These are phyloP conservation scores for Aspergillus thermomutatus DNA, from an alignment of 2,329 filamentous ascomycete genomes.

Conservation along the genomic window DNA sequence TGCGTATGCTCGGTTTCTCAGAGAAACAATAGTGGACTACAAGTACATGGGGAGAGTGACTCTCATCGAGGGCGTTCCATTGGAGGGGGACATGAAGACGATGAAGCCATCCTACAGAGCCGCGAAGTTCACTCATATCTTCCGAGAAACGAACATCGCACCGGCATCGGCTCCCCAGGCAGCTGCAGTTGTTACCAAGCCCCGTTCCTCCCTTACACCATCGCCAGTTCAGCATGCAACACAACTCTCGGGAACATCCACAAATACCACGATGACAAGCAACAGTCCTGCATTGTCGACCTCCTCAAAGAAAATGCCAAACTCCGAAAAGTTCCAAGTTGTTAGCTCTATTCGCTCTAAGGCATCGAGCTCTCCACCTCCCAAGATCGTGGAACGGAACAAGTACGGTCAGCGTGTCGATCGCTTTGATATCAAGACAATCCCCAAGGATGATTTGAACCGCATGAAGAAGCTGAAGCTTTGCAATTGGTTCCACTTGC, in stretches of 20 bases:
- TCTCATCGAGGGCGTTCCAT: conserved; percentile 55
- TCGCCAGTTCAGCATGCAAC: conserved; percentile 34
- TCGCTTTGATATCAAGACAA: conserved; percentile 48
- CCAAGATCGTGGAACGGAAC: conserved; percentile 51
- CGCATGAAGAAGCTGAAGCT: conserved; percentile 61
- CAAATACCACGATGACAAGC: conserved; percentile 37
- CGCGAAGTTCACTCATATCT: conserved; percentile 51
- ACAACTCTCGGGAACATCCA: conserved; percentile 36
- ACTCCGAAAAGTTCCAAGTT: conserved; percentile 38
- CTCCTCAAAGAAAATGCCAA: conserved; percentile 35
- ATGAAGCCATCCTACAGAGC: conserved; percentile 48
- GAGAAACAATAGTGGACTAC: conserved; percentile 47
- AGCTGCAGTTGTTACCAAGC: conserved; percentile 25
- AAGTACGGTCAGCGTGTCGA: conserved; percentile 60
- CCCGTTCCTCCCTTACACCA: conserved; percentile 30
- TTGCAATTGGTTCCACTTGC: conserved; percentile 61
- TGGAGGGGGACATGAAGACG: conserved; percentile 50
- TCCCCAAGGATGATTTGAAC: conserved; percentile 53
- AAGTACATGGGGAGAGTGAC: conserved; percentile 49
- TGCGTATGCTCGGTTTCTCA: conserved; percentile 52
- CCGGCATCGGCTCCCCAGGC: conserved; percentile 34
- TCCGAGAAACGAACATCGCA: conserved; percentile 52
- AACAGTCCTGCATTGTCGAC: conserved; percentile 33
- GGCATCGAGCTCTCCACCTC: conserved; percentile 25
- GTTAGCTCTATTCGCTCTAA: conserved; percentile 39